phyloP scores from a whole-genome alignment of 768 basidiomycete genomes.

The Hygrophorus pudorinus region DNA sequence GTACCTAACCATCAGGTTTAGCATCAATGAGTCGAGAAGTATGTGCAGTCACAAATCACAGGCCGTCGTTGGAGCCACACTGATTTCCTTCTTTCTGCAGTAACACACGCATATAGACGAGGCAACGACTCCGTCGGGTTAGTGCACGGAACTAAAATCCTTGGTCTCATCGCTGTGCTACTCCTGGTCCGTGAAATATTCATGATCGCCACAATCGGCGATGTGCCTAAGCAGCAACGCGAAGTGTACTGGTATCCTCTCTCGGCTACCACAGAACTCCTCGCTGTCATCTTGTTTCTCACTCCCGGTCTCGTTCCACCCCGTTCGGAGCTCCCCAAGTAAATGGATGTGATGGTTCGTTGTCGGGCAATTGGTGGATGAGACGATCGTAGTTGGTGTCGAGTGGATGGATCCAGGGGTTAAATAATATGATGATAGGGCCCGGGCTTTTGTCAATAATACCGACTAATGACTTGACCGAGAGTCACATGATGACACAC shows the following conservation, averaged over 20 bases:
- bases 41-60: background rate
- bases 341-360: conserved; percentile 5
- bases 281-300: conserved; percentile 25
- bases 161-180: conserved; percentile 23
- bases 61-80: too few species aligned
- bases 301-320: conserved; percentile 26
- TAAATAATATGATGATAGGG: too few species aligned
- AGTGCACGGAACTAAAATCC: conserved; percentile 19
- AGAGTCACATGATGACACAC: too few species aligned
- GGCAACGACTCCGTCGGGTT: background rate
- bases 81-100: too few species aligned
- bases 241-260: conserved; percentile 35
- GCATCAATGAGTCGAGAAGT: conserved; percentile 14
- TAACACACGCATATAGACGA: too few species aligned
- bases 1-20: conserved; percentile 19
- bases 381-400: too few species aligned
- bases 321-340: conserved; percentile 42
- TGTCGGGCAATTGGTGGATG: too few species aligned
- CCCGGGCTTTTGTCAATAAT: too few species aligned
- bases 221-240: conserved; percentile 16
- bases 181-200: conserved; percentile 31
- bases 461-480: too few species aligned
- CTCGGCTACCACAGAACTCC: conserved; percentile 27
- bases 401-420: too few species aligned
- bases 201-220: conserved; percentile 21